A percentile compares a stretch with the other conserved stretches of the same genome.
These are phyloP conservation scores for Macrophomina phaseolina DNA, from an alignment of 2,329 filamentous ascomycete species.

Conservation along the genomic window DNA sequence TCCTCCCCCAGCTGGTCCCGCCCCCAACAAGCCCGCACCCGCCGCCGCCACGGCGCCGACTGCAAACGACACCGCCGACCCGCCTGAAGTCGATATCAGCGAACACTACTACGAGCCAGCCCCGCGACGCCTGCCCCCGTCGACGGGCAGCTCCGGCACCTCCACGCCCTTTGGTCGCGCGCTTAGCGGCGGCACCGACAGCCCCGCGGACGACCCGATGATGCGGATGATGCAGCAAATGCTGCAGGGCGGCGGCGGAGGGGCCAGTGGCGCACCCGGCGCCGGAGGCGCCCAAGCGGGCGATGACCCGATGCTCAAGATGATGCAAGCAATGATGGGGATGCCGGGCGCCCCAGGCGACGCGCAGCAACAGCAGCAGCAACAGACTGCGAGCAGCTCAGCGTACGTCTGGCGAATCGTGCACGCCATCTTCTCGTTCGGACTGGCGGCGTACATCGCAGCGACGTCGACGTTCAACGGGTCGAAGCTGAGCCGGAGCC, in stretches of 20 bases:
- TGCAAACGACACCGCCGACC: constrained; percentile 51
- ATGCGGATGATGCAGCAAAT: constrained; percentile 79
- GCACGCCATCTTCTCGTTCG: constrained; percentile 73
- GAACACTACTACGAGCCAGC: constrained; percentile 70
- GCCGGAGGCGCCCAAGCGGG: neutral
- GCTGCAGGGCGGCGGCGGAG: constrained; percentile 39
- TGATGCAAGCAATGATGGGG: constrained; percentile 44
- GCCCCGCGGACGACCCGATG: constrained; percentile 65
- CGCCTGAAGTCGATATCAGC: constrained; percentile 81
- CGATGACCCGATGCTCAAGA: constrained; percentile 25
- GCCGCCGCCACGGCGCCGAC: constrained; percentile 33
- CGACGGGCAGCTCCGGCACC: constrained; percentile 33
- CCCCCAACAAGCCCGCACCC: constrained; percentile 34
- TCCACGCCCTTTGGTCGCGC: constrained; percentile 29
- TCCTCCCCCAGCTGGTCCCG: neutral
- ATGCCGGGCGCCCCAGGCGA: constrained; percentile 47
- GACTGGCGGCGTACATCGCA: constrained; percentile 73
- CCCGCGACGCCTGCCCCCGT: constrained; percentile 39
- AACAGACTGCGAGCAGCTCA: constrained; percentile 49
- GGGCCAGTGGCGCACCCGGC: constrained; percentile 31
- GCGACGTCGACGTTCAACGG: constrained; percentile 72
- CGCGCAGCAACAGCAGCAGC: constrained; percentile 39
- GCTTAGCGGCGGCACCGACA: constrained; percentile 32
- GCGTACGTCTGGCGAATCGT: constrained; percentile 72
- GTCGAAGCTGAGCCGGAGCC: constrained; percentile 62